phyloP scores from a whole-genome alignment of 2,329 filamentous ascomycete genomes.

The Colletotrichum graminicola region DNA sequence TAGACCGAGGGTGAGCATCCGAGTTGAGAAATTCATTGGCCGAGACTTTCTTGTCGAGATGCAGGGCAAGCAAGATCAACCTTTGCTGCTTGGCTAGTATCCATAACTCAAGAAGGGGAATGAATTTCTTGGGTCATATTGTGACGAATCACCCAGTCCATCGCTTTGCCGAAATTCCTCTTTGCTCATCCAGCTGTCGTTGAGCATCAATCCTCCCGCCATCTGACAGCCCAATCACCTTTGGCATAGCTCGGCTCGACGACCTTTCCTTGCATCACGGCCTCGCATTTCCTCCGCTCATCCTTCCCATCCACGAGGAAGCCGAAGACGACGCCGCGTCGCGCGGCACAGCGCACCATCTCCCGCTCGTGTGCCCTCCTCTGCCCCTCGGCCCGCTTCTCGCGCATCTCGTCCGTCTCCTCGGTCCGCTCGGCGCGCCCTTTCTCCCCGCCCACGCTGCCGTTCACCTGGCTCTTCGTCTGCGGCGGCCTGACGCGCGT shows the following conservation, averaged over 20 bases:
- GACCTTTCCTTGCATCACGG: slow-evolving; percentile 68
- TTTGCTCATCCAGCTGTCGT: too few relatives aligned
- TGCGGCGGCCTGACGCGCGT: slow-evolving; percentile 53
- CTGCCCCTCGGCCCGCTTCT: slow-evolving; percentile 63
- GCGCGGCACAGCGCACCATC: slow-evolving; percentile 72
- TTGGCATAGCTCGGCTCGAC: slow-evolving; percentile 73
- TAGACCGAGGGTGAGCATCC: too few relatives aligned
- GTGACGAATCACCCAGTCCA: too few relatives aligned
- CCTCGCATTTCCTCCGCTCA: slow-evolving; percentile 64
- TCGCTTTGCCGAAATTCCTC: too few relatives aligned
- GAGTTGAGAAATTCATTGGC: too few relatives aligned
- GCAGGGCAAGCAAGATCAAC: too few relatives aligned
- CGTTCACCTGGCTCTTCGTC: slow-evolving; percentile 63
- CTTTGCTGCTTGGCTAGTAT: too few relatives aligned
- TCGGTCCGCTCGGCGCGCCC: slow-evolving; percentile 64
- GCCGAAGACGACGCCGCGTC: slow-evolving; percentile 70
- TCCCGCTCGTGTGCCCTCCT: slow-evolving; percentile 62
- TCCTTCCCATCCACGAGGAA: slow-evolving; percentile 49
- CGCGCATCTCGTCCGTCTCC: slow-evolving; percentile 64
- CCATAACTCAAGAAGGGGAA: too few relatives aligned
- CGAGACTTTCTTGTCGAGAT: too few relatives aligned
- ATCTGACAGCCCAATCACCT: slow-evolving; percentile 69
- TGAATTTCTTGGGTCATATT: too few relatives aligned
- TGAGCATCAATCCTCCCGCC: slow-evolving; percentile 58
- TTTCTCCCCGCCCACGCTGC: slow-evolving; percentile 68